Evolutionary conservation across 2,329 filamentous ascomycete genomes (phyloP).

Genomic region (Aspergillus sp.): DNA sequence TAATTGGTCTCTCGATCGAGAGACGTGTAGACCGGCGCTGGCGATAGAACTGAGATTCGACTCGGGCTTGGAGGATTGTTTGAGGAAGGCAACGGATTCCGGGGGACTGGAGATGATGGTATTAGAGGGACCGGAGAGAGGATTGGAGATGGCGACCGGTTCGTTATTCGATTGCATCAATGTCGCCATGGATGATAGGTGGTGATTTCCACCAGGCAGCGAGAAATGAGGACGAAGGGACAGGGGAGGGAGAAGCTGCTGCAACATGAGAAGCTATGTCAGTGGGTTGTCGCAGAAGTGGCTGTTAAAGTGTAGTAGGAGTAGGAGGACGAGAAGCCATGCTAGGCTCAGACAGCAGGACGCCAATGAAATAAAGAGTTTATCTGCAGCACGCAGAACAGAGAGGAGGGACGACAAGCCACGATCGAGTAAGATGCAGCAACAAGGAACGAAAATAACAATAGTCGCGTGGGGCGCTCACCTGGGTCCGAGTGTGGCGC

Average conservation of each 20-base stretch:
- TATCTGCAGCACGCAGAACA: constrained; percentile 2
- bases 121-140: constrained; percentile 23
- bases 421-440: constrained; percentile 5
- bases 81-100: constrained; percentile 27
- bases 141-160: constrained; percentile 30
- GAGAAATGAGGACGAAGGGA: constrained; percentile 21
- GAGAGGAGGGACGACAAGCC: constrained; percentile 10
- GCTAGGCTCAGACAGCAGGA: neutral
- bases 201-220: constrained; percentile 23
- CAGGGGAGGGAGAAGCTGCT: constrained; percentile 17
- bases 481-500: constrained; percentile 37
- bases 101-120: constrained; percentile 22
- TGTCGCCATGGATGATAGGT: constrained; percentile 34
- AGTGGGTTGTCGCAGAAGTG: constrained; percentile 12
- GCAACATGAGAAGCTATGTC: constrained; percentile 27
- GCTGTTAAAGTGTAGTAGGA: constrained; percentile 1
- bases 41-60: constrained; percentile 35
- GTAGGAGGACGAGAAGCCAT: neutral
- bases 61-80: constrained; percentile 27
- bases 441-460: constrained; percentile 4
- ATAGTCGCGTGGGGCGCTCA: constrained; percentile 31
- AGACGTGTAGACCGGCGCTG: constrained; percentile 36
- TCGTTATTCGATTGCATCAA: constrained; percentile 37
- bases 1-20: constrained; percentile 28
- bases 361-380: constrained; percentile 3